A percentile compares a stretch with the other conserved stretches of the same genome.
These are phyloP conservation scores for Globisporangium nunn DNA, from an alignment of 352 stramenopile genomes.

Conservation along the genomic window DNA sequence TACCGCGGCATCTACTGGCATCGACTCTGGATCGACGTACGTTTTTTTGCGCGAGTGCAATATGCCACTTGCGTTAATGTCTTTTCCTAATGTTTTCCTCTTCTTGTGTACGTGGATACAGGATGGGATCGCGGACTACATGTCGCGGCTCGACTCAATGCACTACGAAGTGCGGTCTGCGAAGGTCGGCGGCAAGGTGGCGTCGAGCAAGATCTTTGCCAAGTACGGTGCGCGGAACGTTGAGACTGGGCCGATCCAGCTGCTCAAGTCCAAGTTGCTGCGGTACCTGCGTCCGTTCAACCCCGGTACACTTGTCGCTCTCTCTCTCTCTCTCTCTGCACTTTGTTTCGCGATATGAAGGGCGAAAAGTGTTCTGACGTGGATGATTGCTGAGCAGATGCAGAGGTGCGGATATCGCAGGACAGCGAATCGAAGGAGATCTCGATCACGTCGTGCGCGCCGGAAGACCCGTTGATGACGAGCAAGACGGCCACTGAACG, in stretches of 20 bases:
- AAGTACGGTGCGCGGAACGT: conserved; percentile 81
- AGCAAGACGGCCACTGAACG: not conserved
- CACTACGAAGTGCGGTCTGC: conserved; percentile 63
- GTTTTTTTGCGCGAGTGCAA: conserved; percentile 2
- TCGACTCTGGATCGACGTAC: conserved; percentile 61
- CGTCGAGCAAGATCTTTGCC: conserved; percentile 63
- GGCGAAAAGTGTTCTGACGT: not conserved
- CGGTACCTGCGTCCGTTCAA: conserved; percentile 72
- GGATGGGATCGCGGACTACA: conserved; percentile 50
- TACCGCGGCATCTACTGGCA: conserved; percentile 77
- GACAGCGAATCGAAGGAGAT: conserved; percentile 42
- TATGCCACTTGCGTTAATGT: too few relatives aligned
- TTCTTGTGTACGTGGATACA: conserved; percentile 9
- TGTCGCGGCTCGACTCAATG: conserved; percentile 69
- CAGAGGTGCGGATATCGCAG: conserved; percentile 63
- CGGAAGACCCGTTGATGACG: conserved; percentile 1
- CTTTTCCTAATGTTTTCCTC: not conserved
- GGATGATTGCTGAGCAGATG: conserved; percentile 17
- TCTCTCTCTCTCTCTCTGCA: too few relatives aligned
- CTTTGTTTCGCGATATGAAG: not conserved
- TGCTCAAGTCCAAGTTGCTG: conserved; percentile 78
- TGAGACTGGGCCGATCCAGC: conserved; percentile 68
- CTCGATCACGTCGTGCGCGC: conserved; percentile 58
- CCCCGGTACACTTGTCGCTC: conserved; percentile 20
- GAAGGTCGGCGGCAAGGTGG: conserved; percentile 39